Evolutionary conservation across 73 alveolate species (phyloP).

Genomic region (Paramecium biaurelia): DNA sequence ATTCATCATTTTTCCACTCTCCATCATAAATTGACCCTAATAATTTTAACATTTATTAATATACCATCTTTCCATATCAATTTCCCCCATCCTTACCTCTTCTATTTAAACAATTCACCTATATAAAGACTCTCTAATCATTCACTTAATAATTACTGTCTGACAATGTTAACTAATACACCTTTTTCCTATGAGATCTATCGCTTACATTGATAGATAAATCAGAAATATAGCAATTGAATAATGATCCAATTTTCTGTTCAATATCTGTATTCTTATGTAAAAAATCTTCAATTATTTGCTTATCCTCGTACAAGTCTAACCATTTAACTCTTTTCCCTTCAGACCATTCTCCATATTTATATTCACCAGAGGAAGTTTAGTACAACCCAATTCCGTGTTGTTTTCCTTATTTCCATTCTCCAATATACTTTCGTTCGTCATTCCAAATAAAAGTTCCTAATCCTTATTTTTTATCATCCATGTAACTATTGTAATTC

Average conservation of each 20-base stretch:
- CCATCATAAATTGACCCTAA: slow-evolving; percentile 79
- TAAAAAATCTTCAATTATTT: background rate
- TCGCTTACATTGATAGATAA: background rate
- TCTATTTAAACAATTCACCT: background rate
- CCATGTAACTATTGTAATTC: slow-evolving; percentile 62
- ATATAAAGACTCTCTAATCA: background rate
- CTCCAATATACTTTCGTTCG: slow-evolving; percentile 65
- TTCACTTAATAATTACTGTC: background rate
- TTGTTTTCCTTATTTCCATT: slow-evolving; percentile 60
- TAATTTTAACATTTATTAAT: background rate
- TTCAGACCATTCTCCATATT: slow-evolving; percentile 62
- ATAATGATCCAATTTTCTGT: background rate
- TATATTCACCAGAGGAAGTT: slow-evolving; percentile 14
- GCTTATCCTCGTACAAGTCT: background rate
- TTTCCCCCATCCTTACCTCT: slow-evolving; percentile 70
- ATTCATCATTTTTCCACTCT: slow-evolving; percentile 81
- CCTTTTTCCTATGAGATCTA: background rate
- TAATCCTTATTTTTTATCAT: slow-evolving; percentile 76
- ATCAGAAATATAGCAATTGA: background rate
- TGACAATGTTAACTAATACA: background rate
- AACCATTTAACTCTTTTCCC: slow-evolving; percentile 59
- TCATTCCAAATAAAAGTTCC: slow-evolving; percentile 74
- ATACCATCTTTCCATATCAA: slow-evolving; percentile 77
- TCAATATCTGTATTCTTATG: background rate
- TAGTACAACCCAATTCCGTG: slow-evolving; percentile 63